Evolutionary conservation across 163 green algal genomes (phyloP).

Genomic region (Chlorella variabilis): DNA sequence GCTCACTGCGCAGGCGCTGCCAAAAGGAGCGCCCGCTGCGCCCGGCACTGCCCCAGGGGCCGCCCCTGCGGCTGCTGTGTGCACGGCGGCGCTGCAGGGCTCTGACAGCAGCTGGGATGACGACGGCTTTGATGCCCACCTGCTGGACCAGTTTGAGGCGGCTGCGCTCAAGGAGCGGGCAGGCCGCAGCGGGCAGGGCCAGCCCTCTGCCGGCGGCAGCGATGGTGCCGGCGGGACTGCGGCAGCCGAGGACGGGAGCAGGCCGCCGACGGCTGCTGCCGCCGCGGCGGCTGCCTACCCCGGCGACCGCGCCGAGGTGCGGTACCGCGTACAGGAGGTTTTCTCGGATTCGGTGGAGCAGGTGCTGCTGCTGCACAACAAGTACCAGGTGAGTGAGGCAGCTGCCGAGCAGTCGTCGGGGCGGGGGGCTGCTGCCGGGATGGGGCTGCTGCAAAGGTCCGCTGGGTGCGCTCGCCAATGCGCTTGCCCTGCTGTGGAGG

Average conservation of each 20-base stretch:
- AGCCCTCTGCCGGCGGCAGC: neutral
- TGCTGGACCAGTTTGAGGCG: constrained; percentile 37
- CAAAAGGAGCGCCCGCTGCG: neutral
- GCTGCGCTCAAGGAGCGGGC: constrained; percentile 18
- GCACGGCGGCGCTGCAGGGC: neutral
- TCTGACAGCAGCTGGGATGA: constrained; percentile 26
- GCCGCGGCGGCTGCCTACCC: neutral
- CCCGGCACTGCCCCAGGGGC: neutral
- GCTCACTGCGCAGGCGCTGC: too few species aligned
- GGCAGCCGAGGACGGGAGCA: neutral
- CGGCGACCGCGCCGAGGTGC: constrained; percentile 17
- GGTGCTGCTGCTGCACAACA: constrained; percentile 68
- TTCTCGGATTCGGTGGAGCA: neutral
- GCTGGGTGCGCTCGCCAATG: too few species aligned
- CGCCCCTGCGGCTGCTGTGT: neutral
- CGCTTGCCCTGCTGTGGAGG: too few species aligned
- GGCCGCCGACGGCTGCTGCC: neutral
- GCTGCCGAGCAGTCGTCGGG: too few species aligned
- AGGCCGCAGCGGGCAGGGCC: neutral
- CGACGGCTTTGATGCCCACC: neutral
- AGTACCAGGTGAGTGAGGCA: constrained; percentile 73
- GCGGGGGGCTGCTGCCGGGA: too few species aligned
- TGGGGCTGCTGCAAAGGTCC: too few species aligned
- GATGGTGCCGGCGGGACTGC: neutral
- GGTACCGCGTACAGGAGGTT: constrained; percentile 1